phyloP scores from a whole-genome alignment of 2,329 filamentous ascomycete genomes.

The Diaporthe ilicicola region DNA sequence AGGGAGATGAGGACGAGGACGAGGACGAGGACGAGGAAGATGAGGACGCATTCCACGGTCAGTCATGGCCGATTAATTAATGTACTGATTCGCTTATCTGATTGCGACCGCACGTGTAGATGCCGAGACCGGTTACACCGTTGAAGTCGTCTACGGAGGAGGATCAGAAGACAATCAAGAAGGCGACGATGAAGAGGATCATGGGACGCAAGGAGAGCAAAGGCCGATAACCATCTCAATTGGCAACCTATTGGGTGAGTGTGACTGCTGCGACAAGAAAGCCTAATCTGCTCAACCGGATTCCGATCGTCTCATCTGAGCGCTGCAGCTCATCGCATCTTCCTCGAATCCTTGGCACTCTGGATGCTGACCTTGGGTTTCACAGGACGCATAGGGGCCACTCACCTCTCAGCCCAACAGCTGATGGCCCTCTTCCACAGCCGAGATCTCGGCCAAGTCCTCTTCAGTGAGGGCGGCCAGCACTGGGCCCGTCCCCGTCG shows the following conservation, averaged over 20 bases:
- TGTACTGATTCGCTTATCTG: neutral
- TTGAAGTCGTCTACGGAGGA: constrained; percentile 35
- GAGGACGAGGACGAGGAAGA: constrained; percentile 42
- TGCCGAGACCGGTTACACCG: constrained; percentile 29
- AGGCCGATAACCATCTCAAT: neutral
- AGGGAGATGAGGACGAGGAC: constrained; percentile 32
- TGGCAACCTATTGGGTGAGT: constrained; percentile 29
- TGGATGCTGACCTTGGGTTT: constrained; percentile 22
- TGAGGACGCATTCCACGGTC: constrained; percentile 36
- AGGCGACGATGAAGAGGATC: constrained; percentile 32
- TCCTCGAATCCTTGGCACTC: neutral
- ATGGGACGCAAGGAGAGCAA: constrained; percentile 15
- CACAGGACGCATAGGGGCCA: constrained; percentile 26
- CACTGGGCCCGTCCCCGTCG: constrained; percentile 48
- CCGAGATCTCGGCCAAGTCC: constrained; percentile 46
- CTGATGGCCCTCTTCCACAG: constrained; percentile 51
- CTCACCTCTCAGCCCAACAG: constrained; percentile 40
- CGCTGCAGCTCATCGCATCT: neutral
- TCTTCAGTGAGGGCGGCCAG: constrained; percentile 46
- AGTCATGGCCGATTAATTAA: neutral
- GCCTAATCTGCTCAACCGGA: neutral
- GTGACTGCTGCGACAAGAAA: constrained; percentile 5
- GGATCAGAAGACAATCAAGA: constrained; percentile 35
- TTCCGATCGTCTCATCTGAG: neutral
- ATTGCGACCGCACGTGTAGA: constrained; percentile 15